Percentiles rank a stretch among this genome's conserved stretches.
Conservation (phyloP, 1,284 basidiomycete species). For the Porodaedalea pini region DNA sequence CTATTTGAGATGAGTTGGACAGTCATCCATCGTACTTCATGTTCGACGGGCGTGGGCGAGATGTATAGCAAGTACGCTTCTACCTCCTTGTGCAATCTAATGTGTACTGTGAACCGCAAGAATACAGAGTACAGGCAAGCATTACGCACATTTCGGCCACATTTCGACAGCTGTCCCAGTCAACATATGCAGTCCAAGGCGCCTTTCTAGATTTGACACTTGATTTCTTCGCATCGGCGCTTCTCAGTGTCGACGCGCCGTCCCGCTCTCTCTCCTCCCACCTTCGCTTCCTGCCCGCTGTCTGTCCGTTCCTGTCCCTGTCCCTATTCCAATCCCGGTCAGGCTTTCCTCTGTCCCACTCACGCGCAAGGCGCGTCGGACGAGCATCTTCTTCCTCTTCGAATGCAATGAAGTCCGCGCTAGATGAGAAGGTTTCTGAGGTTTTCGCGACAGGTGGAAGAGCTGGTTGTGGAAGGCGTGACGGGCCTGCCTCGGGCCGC, state of each 20-base stretch:
- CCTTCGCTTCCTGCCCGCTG: conserved; percentile 38
- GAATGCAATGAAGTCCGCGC: conserved; percentile 19
- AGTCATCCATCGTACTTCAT: conserved; percentile 77
- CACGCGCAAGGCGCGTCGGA: neutral
- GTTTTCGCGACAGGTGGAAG: neutral
- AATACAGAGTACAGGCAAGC: conserved; percentile 10
- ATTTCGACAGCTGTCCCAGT: conserved; percentile 76
- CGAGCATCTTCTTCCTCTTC: conserved; percentile 3
- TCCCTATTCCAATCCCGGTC: conserved; percentile 9
- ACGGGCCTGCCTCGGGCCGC: conserved; percentile 15
- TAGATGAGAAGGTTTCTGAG: neutral
- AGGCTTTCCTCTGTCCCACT: conserved; percentile 12
- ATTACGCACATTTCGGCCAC: conserved; percentile 73
- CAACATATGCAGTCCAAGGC: conserved; percentile 78
- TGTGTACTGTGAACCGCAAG: conserved; percentile 9
- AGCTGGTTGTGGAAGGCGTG: neutral
- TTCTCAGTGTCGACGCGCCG: conserved; percentile 53
- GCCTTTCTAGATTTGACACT: conserved; percentile 49
- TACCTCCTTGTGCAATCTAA: conserved; percentile 81
- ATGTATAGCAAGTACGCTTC: conserved; percentile 85
- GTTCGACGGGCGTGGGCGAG: conserved; percentile 81
- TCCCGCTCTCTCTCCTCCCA: conserved; percentile 44
- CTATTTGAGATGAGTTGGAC: conserved; percentile 72
- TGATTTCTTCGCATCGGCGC: conserved; percentile 51
- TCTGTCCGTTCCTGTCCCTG: neutral